Percentiles rank a stretch among this genome's conserved stretches.
Evolutionary conservation across 1,139 yeast genomes (phyloP).

Genomic region (Blastobotrys arbuscula): DNA sequence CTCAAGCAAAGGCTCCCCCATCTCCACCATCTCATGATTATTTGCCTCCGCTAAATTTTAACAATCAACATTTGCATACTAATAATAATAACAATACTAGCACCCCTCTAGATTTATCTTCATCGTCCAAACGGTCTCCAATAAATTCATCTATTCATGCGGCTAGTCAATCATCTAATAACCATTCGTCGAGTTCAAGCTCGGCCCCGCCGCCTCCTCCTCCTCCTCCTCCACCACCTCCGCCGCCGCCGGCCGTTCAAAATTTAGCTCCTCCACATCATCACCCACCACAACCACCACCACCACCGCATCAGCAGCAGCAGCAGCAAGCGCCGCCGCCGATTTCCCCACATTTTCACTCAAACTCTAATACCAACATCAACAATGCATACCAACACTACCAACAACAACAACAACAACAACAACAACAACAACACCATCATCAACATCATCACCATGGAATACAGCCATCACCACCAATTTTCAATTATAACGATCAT

Average conservation of each 20-base stretch:
- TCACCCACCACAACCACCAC: background rate
- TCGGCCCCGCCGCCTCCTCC: conserved; percentile 2
- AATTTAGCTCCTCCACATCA: background rate
- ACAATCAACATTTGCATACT: background rate
- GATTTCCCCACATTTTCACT: conserved; percentile 9
- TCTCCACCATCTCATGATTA: conserved; percentile 13
- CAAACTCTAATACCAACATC: background rate
- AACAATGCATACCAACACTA: conserved; percentile 7
- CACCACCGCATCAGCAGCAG: background rate
- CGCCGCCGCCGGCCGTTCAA: background rate
- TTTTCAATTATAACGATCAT: background rate
- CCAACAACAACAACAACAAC: conserved; percentile 13
- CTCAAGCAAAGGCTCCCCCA: conserved; percentile 9
- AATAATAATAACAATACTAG: background rate
- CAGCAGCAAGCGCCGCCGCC: background rate
- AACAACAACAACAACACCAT: conserved; percentile 5
- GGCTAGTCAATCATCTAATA: background rate
- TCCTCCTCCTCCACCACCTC: background rate
- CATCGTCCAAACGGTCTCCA: background rate
- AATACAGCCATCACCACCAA: background rate
- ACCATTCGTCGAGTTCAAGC: background rate
- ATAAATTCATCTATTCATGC: background rate
- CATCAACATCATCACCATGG: conserved; percentile 2
- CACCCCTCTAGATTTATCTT: conserved; percentile 5
- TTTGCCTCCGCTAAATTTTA: conserved; percentile 11